These are phyloP conservation scores for Hypericum perforatum DNA, from an alignment of 345 rosid genomes.

Conservation along the genomic window DNA sequence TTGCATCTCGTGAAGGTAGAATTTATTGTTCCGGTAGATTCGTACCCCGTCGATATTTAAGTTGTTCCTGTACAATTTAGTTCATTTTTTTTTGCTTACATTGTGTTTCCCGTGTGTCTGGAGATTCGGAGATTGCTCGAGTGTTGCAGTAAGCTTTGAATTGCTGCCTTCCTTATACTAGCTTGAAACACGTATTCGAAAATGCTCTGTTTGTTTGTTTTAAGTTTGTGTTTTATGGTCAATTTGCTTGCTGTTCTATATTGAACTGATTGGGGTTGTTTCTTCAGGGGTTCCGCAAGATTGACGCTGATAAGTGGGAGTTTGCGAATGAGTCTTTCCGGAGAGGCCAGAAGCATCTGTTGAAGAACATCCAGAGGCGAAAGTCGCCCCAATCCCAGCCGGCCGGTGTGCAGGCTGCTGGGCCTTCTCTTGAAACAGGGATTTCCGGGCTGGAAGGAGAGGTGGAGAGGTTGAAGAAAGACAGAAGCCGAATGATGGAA, in stretches of 20 bases:
- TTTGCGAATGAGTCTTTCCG: not conserved
- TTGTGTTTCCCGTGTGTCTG: too few species aligned
- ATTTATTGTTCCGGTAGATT: slow-evolving; percentile 21
- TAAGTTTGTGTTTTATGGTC: too few species aligned
- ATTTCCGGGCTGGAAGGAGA: not conserved
- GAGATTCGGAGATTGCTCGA: too few species aligned
- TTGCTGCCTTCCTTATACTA: too few species aligned
- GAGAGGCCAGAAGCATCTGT: not conserved
- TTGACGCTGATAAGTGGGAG: slow-evolving; percentile 1
- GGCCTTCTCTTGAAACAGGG: not conserved
- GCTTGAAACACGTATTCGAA: too few species aligned
- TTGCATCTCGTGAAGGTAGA: slow-evolving; percentile 38
- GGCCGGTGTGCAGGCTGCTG: not conserved
- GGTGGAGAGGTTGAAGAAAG: not conserved
- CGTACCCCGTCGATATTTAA: too few species aligned
- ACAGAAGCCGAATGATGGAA: not conserved
- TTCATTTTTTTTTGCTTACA: too few species aligned
- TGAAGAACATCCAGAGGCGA: not conserved
- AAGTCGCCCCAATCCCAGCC: not conserved
- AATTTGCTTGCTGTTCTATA: too few species aligned
- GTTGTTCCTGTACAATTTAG: too few species aligned
- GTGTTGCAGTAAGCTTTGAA: too few species aligned
- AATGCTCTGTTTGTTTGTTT: too few species aligned
- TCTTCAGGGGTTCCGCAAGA: slow-evolving; percentile 1
- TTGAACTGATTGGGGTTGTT: too few species aligned